Evolutionary conservation across 495 filamentous ascomycete genomes (phyloP), one percentile per base, ranked within the genome.

Genomic region (Penicillium bovifimosum): DNA sequence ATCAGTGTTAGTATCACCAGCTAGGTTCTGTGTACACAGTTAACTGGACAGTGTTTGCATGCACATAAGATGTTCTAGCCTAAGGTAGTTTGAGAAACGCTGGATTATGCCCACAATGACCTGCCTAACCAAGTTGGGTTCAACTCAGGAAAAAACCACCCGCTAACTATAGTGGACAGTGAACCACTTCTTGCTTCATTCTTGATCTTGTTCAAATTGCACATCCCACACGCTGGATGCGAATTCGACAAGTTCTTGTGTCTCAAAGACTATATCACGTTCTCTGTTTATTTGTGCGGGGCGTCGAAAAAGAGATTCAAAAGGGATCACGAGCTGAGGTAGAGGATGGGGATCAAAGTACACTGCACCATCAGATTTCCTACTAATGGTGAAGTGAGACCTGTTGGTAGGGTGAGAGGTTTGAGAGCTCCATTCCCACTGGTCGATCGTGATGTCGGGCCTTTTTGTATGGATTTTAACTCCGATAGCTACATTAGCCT

Each of bases 161-260:
- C 14, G 14, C 35, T 2, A 13, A n/a, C n/a, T n/a, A n/a, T n/a
- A n/a, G n/a, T n/a, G n/a, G 9, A 36, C 29, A 31, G 29, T 4
- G 29, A 31, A 31, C 35, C 17, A n/a, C n/a, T n/a, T n/a, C n/a
- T n/a, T n/a, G n/a, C 38, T 41, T 41, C 17, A 41, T 41, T 13
- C 20, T 41, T 10, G 17, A 0, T 31, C 41, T 17, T 45, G 20
- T 9, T 45, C 3, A 16, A 50, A 50, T 33, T 50, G 47, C 28
- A 50, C 34, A 0, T 41, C 38, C 47, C 47, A 50, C 7, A 50
- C 47, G 28, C 31, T 7, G 9, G 28, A 14, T 14, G 36, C 47
- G 39, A 50, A 41, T 14, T 50, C 47, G 38, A 50, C 31, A 27
- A 50, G 34, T 3, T 50, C 47, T 11, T 50, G 47, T 31, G 47